These are phyloP conservation scores for Wickerhamiella cacticola DNA, from an alignment of 805 yeast species.

Conservation along the genomic window DNA sequence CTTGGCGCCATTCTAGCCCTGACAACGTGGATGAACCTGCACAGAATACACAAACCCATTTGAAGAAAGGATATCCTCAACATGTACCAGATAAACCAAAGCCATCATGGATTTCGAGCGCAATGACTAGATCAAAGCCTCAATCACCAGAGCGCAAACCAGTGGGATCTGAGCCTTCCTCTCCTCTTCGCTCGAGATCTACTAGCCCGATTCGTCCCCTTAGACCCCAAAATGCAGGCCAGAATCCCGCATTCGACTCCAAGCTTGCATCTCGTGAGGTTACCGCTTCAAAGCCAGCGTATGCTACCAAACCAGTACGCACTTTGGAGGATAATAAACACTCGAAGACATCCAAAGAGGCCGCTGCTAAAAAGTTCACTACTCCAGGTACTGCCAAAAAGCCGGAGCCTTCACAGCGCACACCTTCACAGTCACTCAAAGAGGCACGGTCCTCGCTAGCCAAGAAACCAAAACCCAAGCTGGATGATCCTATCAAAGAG, in stretches of 20 bases:
- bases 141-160: not conserved
- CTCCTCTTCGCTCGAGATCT: not conserved
- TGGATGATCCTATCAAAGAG: constrained; percentile 4
- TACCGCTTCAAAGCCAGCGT: not conserved
- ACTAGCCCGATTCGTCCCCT: constrained; percentile 2
- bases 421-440: constrained; percentile 7
- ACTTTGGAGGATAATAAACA: not conserved
- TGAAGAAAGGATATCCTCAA: not conserved
- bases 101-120: constrained; percentile 11
- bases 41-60: not conserved
- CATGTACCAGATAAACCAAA: not conserved
- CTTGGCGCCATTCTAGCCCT: not conserved
- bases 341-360: not conserved
- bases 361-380: not conserved
- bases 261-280: not conserved
- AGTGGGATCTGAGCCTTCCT: not conserved
- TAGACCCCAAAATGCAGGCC: constrained; percentile 6
- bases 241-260: not conserved
- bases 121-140: constrained; percentile 8
- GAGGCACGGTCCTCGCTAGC: constrained; percentile 6
- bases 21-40: not conserved
- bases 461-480: not conserved
- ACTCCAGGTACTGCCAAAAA: not conserved
- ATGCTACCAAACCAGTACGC: too few relatives aligned
- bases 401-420: not conserved